These are phyloP conservation scores for Flaveria sonorensis DNA, from an alignment of 129 eudicot species.

Conservation along the genomic window DNA sequence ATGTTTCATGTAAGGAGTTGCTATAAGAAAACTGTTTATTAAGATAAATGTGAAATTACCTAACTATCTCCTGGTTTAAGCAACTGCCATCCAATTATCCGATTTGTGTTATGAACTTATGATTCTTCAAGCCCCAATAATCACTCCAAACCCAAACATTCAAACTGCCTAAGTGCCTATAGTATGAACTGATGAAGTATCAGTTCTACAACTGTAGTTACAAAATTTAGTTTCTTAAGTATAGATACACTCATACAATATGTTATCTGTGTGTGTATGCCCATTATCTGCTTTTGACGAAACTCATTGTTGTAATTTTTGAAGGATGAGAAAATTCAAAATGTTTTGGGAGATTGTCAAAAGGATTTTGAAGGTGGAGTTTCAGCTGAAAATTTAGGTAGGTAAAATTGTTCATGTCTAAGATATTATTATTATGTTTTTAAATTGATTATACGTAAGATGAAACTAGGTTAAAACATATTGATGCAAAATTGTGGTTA, in stretches of 20 bases:
- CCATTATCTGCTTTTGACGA: neutral
- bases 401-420: slow-evolving; percentile 30
- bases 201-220: too few relatives aligned
- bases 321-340: slow-evolving; percentile 87
- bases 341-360: slow-evolving; percentile 84
- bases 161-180: neutral
- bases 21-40: slow-evolving; percentile 1
- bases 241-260: too few relatives aligned
- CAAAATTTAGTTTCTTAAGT: too few relatives aligned
- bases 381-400: slow-evolving; percentile 92
- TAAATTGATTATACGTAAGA: slow-evolving; percentile 15
- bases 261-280: neutral
- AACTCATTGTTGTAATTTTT: slow-evolving; percentile 26
- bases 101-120: too few relatives aligned
- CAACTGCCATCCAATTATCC: too few relatives aligned
- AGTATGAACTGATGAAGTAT: too few relatives aligned
- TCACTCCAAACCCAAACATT: neutral
- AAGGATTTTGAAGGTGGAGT: slow-evolving; percentile 94
- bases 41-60: neutral
- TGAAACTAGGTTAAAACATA: slow-evolving; percentile 5
- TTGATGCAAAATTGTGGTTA: slow-evolving; percentile 35
- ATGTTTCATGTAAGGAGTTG: neutral
- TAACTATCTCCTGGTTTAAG: neutral
- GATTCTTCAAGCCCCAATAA: neutral
- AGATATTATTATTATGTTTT: neutral